phyloP scores from a whole-genome alignment of 2,329 filamentous ascomycete genomes.

The Aspergillus ochraceus region DNA sequence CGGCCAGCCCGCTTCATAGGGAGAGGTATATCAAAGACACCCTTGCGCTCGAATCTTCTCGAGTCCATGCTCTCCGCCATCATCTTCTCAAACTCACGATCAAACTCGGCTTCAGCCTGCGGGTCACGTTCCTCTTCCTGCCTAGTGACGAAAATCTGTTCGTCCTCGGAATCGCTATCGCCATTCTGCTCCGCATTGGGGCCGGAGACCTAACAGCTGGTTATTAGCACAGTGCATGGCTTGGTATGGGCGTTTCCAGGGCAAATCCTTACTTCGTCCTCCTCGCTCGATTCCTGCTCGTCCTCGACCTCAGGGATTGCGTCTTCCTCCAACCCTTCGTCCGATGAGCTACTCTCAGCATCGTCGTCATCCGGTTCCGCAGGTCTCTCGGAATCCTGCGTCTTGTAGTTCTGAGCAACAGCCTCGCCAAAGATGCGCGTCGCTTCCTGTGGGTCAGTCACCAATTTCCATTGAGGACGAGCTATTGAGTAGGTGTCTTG shows the following conservation, averaged over 20 bases:
- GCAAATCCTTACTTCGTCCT: slow-evolving; percentile 45
- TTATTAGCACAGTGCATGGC: not conserved
- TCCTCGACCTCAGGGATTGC: slow-evolving; percentile 57
- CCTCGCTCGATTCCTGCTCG: slow-evolving; percentile 52
- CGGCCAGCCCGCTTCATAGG: slow-evolving; percentile 74
- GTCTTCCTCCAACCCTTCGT: slow-evolving; percentile 71
- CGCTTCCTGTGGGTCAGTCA: slow-evolving; percentile 78
- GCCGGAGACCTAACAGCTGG: slow-evolving; percentile 37
- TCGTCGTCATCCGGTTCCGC: slow-evolving; percentile 74
- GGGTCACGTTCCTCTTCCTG: slow-evolving; percentile 89
- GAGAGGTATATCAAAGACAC: slow-evolving; percentile 94
- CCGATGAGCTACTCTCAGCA: slow-evolving; percentile 69
- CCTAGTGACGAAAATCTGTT: slow-evolving; percentile 87
- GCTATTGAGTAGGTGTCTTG: slow-evolving; percentile 86
- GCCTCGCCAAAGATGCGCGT: slow-evolving; percentile 79
- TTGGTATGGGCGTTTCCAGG: not conserved
- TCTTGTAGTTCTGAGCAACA: slow-evolving; percentile 87
- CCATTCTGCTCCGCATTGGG: slow-evolving; percentile 48
- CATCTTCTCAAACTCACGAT: slow-evolving; percentile 96
- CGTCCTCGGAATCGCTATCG: slow-evolving; percentile 67
- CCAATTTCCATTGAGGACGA: slow-evolving; percentile 89
- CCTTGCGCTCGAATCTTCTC: slow-evolving; percentile 91
- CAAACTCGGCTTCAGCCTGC: slow-evolving; percentile 94
- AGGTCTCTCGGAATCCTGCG: slow-evolving; percentile 67
- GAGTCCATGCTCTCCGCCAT: slow-evolving; percentile 97